These are phyloP conservation scores for Pseudonitzschia multistriata DNA, from an alignment of 108 stramenopile genomes.

Conservation along the genomic window DNA sequence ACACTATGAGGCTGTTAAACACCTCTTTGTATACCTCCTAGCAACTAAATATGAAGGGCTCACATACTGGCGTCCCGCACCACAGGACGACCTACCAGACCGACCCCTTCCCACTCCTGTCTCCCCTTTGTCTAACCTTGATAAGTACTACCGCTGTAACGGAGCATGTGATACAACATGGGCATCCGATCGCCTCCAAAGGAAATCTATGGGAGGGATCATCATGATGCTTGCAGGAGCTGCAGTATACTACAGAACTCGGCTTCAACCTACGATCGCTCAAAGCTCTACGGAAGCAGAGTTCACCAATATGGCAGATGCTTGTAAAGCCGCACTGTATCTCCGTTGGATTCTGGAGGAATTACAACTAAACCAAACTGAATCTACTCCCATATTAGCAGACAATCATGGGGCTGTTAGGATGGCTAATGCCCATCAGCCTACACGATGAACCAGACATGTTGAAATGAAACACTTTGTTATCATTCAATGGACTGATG, in stretches of 20 bases:
- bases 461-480: no score
- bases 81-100: neutral
- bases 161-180: conserved; percentile 35
- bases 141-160: no score
- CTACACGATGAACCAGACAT: no score
- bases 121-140: neutral
- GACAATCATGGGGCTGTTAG: conserved; percentile 33
- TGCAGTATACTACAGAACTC: conserved; percentile 23
- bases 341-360: conserved; percentile 27
- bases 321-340: conserved; percentile 28
- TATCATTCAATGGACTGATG: no score
- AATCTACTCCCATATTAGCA: conserved; percentile 22
- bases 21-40: neutral
- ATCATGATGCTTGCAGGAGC: conserved; percentile 29
- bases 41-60: neutral
- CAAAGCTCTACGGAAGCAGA: conserved; percentile 30
- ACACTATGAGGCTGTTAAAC: neutral
- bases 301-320: conserved; percentile 20
- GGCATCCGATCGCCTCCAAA: conserved; percentile 22
- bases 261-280: conserved; percentile 26
- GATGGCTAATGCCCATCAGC: conserved; percentile 32
- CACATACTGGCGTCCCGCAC: neutral
- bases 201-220: conserved; percentile 34
- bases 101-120: neutral
- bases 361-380: neutral